Percentiles rank a stretch among this genome's conserved stretches.
Conservation (phyloP, 1,284 basidiomycete genomes). For the Rhodotorula sp. region DNA sequence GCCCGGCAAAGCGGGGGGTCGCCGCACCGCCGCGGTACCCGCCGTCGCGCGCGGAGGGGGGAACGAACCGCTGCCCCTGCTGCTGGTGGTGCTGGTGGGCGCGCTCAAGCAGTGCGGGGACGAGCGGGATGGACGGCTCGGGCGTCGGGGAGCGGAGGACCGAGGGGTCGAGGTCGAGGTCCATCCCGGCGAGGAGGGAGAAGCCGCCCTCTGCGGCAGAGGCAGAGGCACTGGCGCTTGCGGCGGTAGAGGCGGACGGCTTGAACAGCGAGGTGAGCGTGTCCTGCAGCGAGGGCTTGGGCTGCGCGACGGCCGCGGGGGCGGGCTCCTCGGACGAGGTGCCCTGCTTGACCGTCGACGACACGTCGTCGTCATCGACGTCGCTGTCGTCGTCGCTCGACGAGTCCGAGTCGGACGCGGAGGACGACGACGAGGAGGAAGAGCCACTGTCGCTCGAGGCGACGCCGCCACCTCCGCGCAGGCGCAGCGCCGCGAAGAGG, state of each 20-base stretch:
- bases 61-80: neutral
- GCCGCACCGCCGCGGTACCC: constrained; percentile 1
- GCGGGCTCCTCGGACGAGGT: neutral
- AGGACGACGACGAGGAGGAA: constrained; percentile 9
- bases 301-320: too few relatives aligned
- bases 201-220: constrained; percentile 24
- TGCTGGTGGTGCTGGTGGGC: too few relatives aligned
- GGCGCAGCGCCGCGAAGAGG: constrained; percentile 14
- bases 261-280: constrained; percentile 39
- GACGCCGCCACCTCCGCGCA: constrained; percentile 28
- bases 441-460: constrained; percentile 5
- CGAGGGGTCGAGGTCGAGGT: constrained; percentile 38
- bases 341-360: constrained; percentile 1
- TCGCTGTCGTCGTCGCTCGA: neutral
- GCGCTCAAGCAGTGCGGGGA: neutral
- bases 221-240: too few relatives aligned
- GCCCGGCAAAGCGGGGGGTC: constrained; percentile 7
- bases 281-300: constrained; percentile 25
- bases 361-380: constrained; percentile 4
- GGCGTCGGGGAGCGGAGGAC: constrained; percentile 30
- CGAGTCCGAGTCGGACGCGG: constrained; percentile 10
- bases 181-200: constrained; percentile 37
- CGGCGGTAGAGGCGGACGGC: neutral
- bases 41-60: constrained; percentile 1
- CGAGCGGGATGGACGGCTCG: constrained; percentile 9